phyloP scores from a whole-genome alignment of 169 alveolate genomes.

The Plasmodium relictum region DNA sequence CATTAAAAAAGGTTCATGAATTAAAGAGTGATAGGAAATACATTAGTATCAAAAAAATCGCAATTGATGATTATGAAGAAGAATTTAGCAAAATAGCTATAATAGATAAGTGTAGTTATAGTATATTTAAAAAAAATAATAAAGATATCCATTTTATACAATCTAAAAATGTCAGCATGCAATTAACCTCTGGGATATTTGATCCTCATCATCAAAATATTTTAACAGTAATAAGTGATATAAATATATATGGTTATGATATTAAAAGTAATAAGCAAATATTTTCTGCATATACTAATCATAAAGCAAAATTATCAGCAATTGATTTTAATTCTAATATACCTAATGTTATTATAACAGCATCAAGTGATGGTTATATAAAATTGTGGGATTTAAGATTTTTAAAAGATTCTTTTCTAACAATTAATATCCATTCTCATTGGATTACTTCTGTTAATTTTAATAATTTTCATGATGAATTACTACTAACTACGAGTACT shows the following conservation, averaged over 20 bases:
- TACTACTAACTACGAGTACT: conserved; percentile 91
- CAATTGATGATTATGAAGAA: conserved; percentile 33
- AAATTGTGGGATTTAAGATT: conserved; percentile 93
- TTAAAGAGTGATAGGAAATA: conserved; percentile 9
- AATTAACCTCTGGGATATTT: conserved; percentile 46
- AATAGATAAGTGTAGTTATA: conserved; percentile 52
- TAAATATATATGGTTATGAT: conserved; percentile 71
- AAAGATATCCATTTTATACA: conserved; percentile 35
- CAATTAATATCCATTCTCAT: conserved; percentile 89
- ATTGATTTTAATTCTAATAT: conserved; percentile 92
- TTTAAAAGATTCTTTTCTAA: conserved; percentile 79
- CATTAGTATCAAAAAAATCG: conserved; percentile 40
- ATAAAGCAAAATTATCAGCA: conserved; percentile 80
- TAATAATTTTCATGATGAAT: conserved; percentile 93
- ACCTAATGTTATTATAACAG: conserved; percentile 90
- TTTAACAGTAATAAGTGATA: conserved; percentile 61
- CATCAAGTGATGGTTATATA: conserved; percentile 89
- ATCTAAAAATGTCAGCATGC: conserved; percentile 27
- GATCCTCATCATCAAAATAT: conserved; percentile 74
- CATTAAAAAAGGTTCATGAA: conserved; percentile 30
- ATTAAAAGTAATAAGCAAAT: conserved; percentile 40
- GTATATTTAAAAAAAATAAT: conserved; percentile 26
- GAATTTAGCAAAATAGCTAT: conserved; percentile 42
- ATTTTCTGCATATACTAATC: conserved; percentile 77
- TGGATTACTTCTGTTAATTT: conserved; percentile 89